A percentile compares a stretch with the other conserved stretches of the same genome.
These are phyloP conservation scores for Pythium dissotocum DNA, from an alignment of 352 stramenopile species.

Conservation along the genomic window DNA sequence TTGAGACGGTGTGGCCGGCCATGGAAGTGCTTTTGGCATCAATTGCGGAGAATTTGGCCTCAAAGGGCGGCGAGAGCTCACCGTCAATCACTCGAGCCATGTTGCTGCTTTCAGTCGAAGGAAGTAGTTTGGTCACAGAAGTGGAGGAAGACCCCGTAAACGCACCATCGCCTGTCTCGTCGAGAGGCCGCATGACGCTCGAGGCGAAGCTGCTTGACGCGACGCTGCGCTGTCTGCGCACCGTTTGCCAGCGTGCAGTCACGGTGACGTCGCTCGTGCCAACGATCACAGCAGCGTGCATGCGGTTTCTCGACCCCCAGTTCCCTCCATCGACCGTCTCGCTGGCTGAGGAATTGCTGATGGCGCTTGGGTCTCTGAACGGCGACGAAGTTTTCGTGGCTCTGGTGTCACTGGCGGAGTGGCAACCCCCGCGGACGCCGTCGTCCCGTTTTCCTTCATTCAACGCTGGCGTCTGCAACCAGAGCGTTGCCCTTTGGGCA, in stretches of 20 bases:
- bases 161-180: neutral
- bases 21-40: conserved; percentile 43
- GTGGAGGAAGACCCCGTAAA: conserved; percentile 1
- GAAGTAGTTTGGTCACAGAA: conserved; percentile 4
- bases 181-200: conserved; percentile 43
- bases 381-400: conserved; percentile 73
- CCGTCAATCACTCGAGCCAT: conserved; percentile 65
- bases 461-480: conserved; percentile 2
- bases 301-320: conserved; percentile 43
- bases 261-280: conserved; percentile 60
- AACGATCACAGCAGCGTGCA: conserved; percentile 45
- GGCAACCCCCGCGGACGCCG: conserved; percentile 50
- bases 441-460: conserved; percentile 41
- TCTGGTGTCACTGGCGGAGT: conserved; percentile 49
- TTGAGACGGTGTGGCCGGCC: conserved; percentile 76
- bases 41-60: conserved; percentile 35
- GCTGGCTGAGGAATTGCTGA: conserved; percentile 44
- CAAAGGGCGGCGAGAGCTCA: conserved; percentile 7
- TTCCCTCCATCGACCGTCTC: conserved; percentile 41
- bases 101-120: conserved; percentile 42
- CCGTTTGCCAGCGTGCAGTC: conserved; percentile 42
- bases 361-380: conserved; percentile 51
- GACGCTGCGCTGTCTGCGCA: conserved; percentile 54
- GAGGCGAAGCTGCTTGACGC: conserved; percentile 61
- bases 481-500: neutral